phyloP scores from a whole-genome alignment of 345 rosid species.

The Aquilaria yunnanensis region DNA sequence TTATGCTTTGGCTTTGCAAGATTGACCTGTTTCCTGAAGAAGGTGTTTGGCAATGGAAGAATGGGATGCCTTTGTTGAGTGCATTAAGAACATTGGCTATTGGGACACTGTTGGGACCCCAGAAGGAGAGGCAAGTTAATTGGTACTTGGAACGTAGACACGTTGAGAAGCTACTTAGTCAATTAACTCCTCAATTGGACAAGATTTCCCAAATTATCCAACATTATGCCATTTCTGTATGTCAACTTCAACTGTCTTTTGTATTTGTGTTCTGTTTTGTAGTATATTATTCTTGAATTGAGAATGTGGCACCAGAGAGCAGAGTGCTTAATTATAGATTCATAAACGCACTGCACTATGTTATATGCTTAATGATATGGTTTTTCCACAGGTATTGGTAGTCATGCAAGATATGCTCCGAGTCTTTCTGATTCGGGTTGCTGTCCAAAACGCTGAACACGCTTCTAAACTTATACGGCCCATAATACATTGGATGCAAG shows the following conservation, averaged over 20 bases:
- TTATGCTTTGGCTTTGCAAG: constrained; percentile 42
- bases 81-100: constrained; percentile 80
- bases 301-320: neutral
- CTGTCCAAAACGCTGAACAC: constrained; percentile 65
- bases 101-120: constrained; percentile 78
- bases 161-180: constrained; percentile 70
- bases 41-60: constrained; percentile 89
- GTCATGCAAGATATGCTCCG: constrained; percentile 96
- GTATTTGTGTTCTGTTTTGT: neutral
- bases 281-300: constrained; percentile 15
- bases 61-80: constrained; percentile 86
- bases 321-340: neutral
- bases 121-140: constrained; percentile 71
- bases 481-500: constrained; percentile 54
- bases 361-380: constrained; percentile 11
- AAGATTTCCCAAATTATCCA: constrained; percentile 82
- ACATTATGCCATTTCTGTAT: constrained; percentile 88
- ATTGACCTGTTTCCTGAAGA: constrained; percentile 92
- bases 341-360: constrained; percentile 10
- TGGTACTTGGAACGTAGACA: constrained; percentile 80
- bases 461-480: constrained; percentile 75
- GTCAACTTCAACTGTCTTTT: constrained; percentile 22
- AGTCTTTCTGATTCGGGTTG: constrained; percentile 78
- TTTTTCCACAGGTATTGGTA: constrained; percentile 54
- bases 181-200: constrained; percentile 76